A percentile compares a stretch with the other conserved stretches of the same genome.
Conservation (phyloP, 2,329 filamentous ascomycete species). For the Cercospora zeina region DNA sequence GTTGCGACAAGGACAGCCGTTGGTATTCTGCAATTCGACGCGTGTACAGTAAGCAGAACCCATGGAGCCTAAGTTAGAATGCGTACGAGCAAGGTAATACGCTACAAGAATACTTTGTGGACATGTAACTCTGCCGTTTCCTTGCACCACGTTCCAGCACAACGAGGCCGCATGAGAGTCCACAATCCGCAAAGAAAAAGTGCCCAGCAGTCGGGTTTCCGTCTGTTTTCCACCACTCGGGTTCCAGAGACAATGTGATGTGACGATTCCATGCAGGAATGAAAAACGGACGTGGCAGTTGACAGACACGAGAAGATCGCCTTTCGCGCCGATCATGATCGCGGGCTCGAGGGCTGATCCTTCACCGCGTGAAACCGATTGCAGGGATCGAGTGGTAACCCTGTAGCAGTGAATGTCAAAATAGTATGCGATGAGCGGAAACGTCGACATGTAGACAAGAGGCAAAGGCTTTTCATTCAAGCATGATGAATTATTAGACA, state of each 20-base stretch:
- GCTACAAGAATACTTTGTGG: neutral
- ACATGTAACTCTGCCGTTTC: neutral
- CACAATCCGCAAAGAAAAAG: neutral
- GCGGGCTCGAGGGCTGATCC: neutral
- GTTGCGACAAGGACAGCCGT: neutral
- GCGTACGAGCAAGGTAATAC: neutral
- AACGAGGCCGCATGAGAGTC: neutral
- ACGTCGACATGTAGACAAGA: neutral
- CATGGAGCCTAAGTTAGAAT: neutral
- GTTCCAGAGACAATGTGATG: neutral
- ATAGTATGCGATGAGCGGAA: neutral
- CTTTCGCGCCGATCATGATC: neutral
- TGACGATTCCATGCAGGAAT: neutral
- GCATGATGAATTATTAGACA: neutral
- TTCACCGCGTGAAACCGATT: neutral
- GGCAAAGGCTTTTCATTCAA: neutral
- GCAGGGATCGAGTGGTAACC: neutral
- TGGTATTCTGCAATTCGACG: neutral
- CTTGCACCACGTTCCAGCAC: neutral
- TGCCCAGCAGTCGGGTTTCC: neutral
- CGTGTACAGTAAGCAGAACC: neutral
- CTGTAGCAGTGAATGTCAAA: neutral
- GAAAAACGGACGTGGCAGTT: neutral
- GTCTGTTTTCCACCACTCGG: neutral
- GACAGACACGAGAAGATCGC: constrained; percentile 2